A percentile compares a stretch with the other conserved stretches of the same genome.
These are phyloP conservation scores for Aspergillus latus DNA, from an alignment of 2,329 filamentous ascomycete species.

Conservation along the genomic window DNA sequence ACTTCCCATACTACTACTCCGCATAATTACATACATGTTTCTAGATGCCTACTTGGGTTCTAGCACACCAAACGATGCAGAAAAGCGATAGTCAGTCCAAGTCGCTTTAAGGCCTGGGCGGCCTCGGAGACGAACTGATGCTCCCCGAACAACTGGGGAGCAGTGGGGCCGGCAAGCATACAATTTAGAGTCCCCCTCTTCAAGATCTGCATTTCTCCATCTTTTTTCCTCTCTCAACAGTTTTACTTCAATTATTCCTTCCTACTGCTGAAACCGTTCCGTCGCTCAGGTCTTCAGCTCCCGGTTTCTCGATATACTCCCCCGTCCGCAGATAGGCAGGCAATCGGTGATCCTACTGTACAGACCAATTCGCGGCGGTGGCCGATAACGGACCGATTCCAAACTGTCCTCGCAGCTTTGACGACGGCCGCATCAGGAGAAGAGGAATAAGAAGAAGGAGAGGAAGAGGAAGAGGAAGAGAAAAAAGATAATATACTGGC, in stretches of 20 bases:
- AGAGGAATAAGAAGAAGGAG: not conserved
- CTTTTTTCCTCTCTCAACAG: not conserved
- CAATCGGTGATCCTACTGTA: not conserved
- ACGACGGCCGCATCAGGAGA: not conserved
- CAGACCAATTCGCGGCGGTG: not conserved
- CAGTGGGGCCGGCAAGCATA: not conserved
- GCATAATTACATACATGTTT: too few species aligned
- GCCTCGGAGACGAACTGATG: conserved; percentile 1
- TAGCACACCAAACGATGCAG: not conserved
- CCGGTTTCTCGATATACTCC: not conserved
- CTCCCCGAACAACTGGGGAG: conserved; percentile 6
- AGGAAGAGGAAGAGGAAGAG: too few species aligned
- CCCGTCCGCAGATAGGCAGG: not conserved
- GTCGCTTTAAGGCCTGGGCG: not conserved
- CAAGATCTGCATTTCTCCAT: conserved; percentile 13
- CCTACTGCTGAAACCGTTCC: not conserved
- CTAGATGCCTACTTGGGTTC: too few species aligned
- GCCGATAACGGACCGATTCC: conserved; percentile 19
- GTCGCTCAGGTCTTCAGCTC: not conserved
- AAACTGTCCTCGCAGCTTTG: not conserved
- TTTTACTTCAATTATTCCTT: not conserved
- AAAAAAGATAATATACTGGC: not conserved
- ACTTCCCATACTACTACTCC: too few species aligned
- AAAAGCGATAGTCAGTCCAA: not conserved
- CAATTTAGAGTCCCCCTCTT: conserved; percentile 2